phyloP scores from a whole-genome alignment of 176 grass and related monocot genomes.

The Eremochloa ophiuroides region DNA sequence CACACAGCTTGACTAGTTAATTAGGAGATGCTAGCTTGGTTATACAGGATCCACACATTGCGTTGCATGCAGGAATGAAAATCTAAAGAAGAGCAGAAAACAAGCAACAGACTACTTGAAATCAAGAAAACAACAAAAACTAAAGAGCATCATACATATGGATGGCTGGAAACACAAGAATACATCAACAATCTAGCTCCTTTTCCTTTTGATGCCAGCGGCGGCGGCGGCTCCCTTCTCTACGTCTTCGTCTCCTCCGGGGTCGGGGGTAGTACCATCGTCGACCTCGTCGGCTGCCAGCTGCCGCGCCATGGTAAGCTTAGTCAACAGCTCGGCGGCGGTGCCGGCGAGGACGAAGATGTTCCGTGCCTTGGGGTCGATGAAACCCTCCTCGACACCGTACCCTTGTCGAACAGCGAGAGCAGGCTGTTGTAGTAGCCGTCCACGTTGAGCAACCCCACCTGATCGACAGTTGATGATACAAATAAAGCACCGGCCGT shows the following conservation, averaged over 20 bases:
- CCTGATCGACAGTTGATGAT: no score
- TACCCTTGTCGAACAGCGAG: conserved; percentile 81
- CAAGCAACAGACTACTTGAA: background rate
- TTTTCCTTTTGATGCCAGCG: conserved; percentile 43
- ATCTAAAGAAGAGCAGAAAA: no score
- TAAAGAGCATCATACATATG: background rate
- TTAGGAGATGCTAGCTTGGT: background rate
- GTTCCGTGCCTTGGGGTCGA: conserved; percentile 58
- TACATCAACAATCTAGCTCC: conserved; percentile 7
- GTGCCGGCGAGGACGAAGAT: conserved; percentile 69
- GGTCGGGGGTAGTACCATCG: background rate
- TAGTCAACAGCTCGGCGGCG: conserved; percentile 51
- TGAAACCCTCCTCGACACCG: conserved; percentile 90
- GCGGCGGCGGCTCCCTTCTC: background rate
- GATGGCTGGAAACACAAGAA: background rate
- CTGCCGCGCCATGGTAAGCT: conserved; percentile 1
- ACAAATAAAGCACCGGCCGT: no score
- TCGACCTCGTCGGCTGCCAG: background rate
- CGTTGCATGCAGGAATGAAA: background rate
- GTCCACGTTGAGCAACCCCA: conserved; percentile 88
- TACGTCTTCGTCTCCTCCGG: background rate
- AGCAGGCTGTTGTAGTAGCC: conserved; percentile 91
- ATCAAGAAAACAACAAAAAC: background rate
- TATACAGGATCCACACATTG: background rate
- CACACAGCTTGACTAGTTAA: background rate